Percentiles rank a stretch among this genome's conserved stretches.
Conservation (phyloP, 495 filamentous ascomycete species). For the Platismatia glauca region DNA sequence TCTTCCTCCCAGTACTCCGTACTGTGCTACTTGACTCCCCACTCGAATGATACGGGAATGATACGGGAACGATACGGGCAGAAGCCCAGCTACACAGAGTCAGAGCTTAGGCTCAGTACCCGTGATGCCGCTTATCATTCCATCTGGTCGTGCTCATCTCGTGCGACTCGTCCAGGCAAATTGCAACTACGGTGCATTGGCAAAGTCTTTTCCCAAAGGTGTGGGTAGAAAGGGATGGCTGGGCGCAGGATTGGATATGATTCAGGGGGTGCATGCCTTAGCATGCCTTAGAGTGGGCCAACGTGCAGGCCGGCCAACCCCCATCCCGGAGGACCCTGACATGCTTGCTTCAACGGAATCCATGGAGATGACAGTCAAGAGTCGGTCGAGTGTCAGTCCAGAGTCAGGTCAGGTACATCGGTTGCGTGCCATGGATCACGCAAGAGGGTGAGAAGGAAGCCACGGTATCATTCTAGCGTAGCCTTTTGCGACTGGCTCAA, state of each 20-base stretch:
- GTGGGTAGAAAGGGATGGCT: not conserved
- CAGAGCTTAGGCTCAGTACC: not conserved
- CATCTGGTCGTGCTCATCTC: no score
- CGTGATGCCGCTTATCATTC: no score
- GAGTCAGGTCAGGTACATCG: not conserved
- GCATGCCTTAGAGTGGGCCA: not conserved
- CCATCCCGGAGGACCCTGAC: not conserved
- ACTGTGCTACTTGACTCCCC: no score
- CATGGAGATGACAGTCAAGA: no score
- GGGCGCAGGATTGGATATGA: not conserved
- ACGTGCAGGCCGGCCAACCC: not conserved
- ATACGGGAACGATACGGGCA: no score
- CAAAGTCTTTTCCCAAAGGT: not conserved
- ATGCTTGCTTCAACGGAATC: not conserved
- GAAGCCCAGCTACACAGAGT: not conserved
- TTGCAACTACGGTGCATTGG: not conserved
- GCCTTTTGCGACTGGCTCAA: not conserved
- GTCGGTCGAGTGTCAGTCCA: no score
- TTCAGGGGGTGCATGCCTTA: conserved; percentile 2
- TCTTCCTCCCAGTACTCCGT: not conserved
- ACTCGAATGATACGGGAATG: no score
- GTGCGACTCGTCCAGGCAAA: no score
- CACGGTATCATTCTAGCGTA: not conserved
- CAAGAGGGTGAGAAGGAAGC: not conserved
- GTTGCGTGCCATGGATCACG: conserved; percentile 1